phyloP scores from a whole-genome alignment of 345 rosid species.

The Microthlaspi erraticum region DNA sequence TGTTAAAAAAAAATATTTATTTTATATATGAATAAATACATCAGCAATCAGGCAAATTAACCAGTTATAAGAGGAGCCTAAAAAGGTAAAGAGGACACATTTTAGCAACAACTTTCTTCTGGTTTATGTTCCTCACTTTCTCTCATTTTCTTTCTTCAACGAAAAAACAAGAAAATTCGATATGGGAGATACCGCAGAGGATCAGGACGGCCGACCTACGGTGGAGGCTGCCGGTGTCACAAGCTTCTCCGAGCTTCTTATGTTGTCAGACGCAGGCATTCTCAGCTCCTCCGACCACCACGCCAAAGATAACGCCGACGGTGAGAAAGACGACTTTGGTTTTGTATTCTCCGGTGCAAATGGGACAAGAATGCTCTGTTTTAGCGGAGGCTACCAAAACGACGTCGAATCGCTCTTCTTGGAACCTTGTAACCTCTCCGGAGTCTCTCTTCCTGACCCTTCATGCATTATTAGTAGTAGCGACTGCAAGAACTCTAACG shows the following conservation, averaged over 20 bases:
- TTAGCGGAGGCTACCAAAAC: slow-evolving; percentile 52
- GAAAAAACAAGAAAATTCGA: slow-evolving; percentile 12
- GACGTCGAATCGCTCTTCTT: slow-evolving; percentile 39
- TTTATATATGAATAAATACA: background rate
- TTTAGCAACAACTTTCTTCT: slow-evolving; percentile 6
- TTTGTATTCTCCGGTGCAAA: slow-evolving; percentile 46
- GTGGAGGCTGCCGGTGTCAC: slow-evolving; percentile 35
- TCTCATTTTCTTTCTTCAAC: slow-evolving; percentile 18
- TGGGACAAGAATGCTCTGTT: slow-evolving; percentile 77
- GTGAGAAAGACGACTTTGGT: slow-evolving; percentile 35
- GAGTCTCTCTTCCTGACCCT: slow-evolving; percentile 34
- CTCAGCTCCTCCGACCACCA: slow-evolving; percentile 34
- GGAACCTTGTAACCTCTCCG: slow-evolving; percentile 34
- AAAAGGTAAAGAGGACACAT: slow-evolving; percentile 28
- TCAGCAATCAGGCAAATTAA: slow-evolving; percentile 17
- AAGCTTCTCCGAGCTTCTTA: slow-evolving; percentile 71
- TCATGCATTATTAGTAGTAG: slow-evolving; percentile 34
- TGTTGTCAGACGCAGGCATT: slow-evolving; percentile 50
- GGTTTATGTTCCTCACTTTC: slow-evolving; percentile 22
- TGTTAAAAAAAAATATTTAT: background rate
- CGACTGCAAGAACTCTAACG: slow-evolving; percentile 28
- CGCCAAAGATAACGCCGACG: slow-evolving; percentile 11
- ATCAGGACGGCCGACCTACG: slow-evolving; percentile 30
- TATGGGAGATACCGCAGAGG: slow-evolving; percentile 54
- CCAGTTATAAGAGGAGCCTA: slow-evolving; percentile 30